These are phyloP conservation scores for Blumeria hordei DNA, from an alignment of 2,329 filamentous ascomycete species.

Conservation along the genomic window DNA sequence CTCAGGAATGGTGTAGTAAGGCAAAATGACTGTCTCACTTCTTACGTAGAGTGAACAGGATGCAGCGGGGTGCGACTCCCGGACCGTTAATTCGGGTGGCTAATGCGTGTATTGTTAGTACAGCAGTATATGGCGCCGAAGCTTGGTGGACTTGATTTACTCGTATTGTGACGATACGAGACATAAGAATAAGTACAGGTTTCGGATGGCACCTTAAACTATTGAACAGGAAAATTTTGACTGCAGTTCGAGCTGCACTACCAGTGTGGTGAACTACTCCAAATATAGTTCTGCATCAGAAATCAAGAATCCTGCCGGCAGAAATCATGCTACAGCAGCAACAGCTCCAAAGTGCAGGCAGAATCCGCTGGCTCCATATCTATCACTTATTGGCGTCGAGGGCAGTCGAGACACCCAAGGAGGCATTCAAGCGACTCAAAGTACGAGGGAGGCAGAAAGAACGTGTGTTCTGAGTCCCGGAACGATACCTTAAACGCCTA, in stretches of 20 bases:
- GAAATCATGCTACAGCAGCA: neutral
- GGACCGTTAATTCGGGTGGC: neutral
- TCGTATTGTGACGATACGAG: neutral
- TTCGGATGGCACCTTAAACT: neutral
- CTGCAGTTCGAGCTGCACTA: neutral
- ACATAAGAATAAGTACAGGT: neutral
- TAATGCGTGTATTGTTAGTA: neutral
- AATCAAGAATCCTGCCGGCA: neutral
- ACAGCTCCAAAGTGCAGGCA: neutral
- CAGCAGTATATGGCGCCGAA: neutral
- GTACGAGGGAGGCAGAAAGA: neutral
- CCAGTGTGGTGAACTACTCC: neutral
- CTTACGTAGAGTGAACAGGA: too few species aligned
- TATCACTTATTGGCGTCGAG: neutral
- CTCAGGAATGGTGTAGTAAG: too few species aligned
- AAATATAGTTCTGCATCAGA: neutral
- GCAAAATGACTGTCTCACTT: too few species aligned
- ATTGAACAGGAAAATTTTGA: neutral
- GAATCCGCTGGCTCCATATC: neutral
- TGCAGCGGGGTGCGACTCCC: too few species aligned
- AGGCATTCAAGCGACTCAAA: neutral
- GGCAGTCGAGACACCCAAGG: neutral
- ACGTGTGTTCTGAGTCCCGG: neutral
- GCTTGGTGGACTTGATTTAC: neutral
- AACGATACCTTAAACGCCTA: neutral